Conservation (phyloP, 1,284 basidiomycete species). For the Pseudozyma flocculosa region DNA sequence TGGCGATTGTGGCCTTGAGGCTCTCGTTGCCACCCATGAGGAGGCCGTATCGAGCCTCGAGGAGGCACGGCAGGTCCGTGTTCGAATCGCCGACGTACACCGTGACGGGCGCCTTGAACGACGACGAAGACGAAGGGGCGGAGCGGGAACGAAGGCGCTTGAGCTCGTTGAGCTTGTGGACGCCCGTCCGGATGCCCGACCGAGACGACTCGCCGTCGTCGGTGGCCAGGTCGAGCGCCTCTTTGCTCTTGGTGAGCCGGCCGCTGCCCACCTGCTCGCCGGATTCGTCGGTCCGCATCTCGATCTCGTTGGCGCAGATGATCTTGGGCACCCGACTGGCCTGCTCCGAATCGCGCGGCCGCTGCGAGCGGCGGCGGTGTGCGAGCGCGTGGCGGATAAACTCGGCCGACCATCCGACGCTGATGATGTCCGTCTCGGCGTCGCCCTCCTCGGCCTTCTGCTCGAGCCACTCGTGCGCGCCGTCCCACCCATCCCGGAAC, state of each 20-base stretch:
- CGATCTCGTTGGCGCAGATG: constrained; percentile 49
- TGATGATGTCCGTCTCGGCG: constrained; percentile 34
- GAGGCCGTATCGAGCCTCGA: constrained; percentile 45
- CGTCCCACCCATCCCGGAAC: constrained; percentile 33
- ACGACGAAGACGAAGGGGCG: neutral
- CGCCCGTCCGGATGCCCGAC: constrained; percentile 31
- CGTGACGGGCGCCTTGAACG: constrained; percentile 1
- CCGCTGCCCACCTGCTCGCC: constrained; percentile 24
- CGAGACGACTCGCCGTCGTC: neutral
- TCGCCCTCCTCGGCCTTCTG: neutral
- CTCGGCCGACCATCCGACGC: constrained; percentile 46
- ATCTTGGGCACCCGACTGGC: constrained; percentile 1
- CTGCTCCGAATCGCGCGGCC: neutral
- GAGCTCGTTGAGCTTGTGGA: constrained; percentile 37
- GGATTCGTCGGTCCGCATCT: constrained; percentile 5
- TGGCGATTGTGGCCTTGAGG: constrained; percentile 10
- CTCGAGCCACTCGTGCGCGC: constrained; percentile 17
- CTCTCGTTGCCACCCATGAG: constrained; percentile 26
- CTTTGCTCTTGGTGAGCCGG: constrained; percentile 17
- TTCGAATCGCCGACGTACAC: constrained; percentile 52
- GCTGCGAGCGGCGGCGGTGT: neutral
- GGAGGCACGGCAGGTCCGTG: constrained; percentile 47
- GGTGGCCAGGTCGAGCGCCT: neutral
- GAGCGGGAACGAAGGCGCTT: constrained; percentile 1
- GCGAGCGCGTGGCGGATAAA: constrained; percentile 40